Base-by-base conservation (phyloP, 2,329 filamentous ascomycete genomes). In the Macrophomina pseudophaseolina region DNA sequence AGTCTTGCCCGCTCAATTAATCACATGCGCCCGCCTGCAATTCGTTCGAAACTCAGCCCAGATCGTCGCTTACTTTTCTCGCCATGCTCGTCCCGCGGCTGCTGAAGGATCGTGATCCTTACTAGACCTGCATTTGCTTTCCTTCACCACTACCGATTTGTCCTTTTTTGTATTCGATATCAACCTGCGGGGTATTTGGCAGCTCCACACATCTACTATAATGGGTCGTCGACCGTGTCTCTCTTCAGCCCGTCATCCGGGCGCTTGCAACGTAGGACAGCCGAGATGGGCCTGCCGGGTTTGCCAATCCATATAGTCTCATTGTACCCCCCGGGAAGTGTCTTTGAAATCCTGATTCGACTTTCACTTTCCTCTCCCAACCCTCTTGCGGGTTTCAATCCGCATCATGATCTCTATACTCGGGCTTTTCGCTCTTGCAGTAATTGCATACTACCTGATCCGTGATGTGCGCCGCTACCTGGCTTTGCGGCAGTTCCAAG, bases 401-500 rank as follows among this genome's bases (percentile, higher is more conserved):
- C 3, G 23, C 28, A 59, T n/a, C 51, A 56, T 56, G 62, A 30
- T 46, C 23, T 54, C 51, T 40, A 11, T 65, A 8, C 12, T 14
- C 12, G 32, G 16, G 12, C 23, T 64, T 16, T 12, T 54, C 38
- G 23, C 42, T 53, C 30, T 59, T 40, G 51, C 74, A 42, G 59
- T 71, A 16, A 52, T 74, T 42, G 30, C 71, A 30, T 66, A 67
- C 46, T 67, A 71, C 53, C 68, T 74, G 32, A 62, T 70, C 65
- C 75, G 71, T 35, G 72, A 70, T 32, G 58, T 75, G 23, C 72
- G 70, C 28, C 72, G 70, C n/a, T 77, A 77, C 66, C 69, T 69
- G 63, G 69, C 74, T 2, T 71, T 80, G 58, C 71, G 69, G 18
- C 69, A 74, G 7, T 80, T 80, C 67, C 74, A 74, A 23, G 79